Evolutionary conservation across 179 eudicot genomes (phyloP).

Genomic region (Drosera spatulata): DNA sequence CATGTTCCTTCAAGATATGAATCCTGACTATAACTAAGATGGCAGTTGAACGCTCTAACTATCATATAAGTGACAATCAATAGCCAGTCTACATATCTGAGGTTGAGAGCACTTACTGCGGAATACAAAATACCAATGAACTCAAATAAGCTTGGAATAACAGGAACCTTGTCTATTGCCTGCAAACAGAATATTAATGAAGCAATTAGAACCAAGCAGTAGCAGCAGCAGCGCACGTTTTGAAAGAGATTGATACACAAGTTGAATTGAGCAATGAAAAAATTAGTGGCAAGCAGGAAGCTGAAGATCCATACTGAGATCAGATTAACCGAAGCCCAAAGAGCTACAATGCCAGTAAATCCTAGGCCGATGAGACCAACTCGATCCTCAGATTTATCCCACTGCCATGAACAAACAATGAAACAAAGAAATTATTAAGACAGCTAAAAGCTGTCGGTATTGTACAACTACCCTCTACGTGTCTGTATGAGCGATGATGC

Average conservation of each 20-base stretch:
- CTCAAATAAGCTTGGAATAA: constrained; percentile 63
- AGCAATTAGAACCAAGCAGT: background rate
- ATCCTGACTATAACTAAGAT: too few species aligned
- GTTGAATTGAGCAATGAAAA: too few species aligned
- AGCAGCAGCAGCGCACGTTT: too few species aligned
- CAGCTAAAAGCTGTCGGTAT: too few species aligned
- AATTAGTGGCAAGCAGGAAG: background rate
- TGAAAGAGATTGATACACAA: too few species aligned
- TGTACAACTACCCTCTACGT: background rate
- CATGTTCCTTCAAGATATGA: too few species aligned
- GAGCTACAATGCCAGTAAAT: constrained; percentile 59
- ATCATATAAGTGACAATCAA: too few species aligned
- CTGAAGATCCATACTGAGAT: constrained; percentile 38
- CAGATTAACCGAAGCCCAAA: constrained; percentile 78
- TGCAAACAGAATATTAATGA: constrained; percentile 13
- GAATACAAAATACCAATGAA: constrained; percentile 70
- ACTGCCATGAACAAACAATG: constrained; percentile 31
- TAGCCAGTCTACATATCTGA: too few species aligned
- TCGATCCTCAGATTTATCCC: constrained; percentile 89
- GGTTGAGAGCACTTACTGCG: constrained; percentile 38
- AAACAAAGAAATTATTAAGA: background rate
- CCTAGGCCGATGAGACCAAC: constrained; percentile 80
- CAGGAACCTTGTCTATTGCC: constrained; percentile 90
- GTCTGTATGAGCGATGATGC: too few species aligned
- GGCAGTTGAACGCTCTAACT: too few species aligned